These are phyloP conservation scores for Neofusicoccum sp. DNA, from an alignment of 2,329 filamentous ascomycete genomes.

Conservation along the genomic window DNA sequence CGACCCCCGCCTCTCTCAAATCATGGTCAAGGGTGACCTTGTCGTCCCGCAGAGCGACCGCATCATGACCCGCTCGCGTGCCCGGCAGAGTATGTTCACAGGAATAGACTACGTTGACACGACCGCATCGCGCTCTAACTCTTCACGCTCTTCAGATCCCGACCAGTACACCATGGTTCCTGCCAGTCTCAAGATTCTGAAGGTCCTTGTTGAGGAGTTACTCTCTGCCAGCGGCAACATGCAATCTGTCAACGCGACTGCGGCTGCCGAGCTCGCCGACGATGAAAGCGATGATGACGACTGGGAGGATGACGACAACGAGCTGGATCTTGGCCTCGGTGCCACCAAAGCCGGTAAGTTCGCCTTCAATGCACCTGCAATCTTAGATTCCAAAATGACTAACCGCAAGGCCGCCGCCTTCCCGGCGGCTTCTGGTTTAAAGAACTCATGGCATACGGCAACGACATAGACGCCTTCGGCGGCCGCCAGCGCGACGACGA, in stretches of 20 bases:
- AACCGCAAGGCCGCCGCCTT: neutral
- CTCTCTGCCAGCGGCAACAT: slow-evolving; percentile 64
- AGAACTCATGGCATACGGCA: slow-evolving; percentile 77
- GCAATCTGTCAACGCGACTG: slow-evolving; percentile 52
- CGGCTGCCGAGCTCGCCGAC: slow-evolving; percentile 64
- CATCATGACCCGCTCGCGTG: slow-evolving; percentile 92
- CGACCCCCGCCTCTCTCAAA: slow-evolving; percentile 75
- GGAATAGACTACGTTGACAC: slow-evolving; percentile 23
- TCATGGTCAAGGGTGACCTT: slow-evolving; percentile 88
- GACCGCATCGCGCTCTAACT: slow-evolving; percentile 4
- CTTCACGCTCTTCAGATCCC: slow-evolving; percentile 61
- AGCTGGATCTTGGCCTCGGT: slow-evolving; percentile 67
- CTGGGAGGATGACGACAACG: slow-evolving; percentile 85
- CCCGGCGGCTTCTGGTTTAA: neutral
- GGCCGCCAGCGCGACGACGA: slow-evolving; percentile 79
- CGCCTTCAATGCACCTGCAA: neutral
- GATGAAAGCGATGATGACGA: slow-evolving; percentile 73
- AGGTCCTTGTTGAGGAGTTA: slow-evolving; percentile 92
- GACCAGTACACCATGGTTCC: slow-evolving; percentile 87
- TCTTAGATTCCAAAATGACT: neutral
- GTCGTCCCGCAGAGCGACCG: slow-evolving; percentile 76
- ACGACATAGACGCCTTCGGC: slow-evolving; percentile 52
- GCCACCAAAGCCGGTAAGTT: slow-evolving; percentile 45
- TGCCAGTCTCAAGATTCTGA: slow-evolving; percentile 91
- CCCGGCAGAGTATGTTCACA: slow-evolving; percentile 69